Conservation (phyloP, 2,329 filamentous ascomycete genomes). For the Alternaria sp. region DNA sequence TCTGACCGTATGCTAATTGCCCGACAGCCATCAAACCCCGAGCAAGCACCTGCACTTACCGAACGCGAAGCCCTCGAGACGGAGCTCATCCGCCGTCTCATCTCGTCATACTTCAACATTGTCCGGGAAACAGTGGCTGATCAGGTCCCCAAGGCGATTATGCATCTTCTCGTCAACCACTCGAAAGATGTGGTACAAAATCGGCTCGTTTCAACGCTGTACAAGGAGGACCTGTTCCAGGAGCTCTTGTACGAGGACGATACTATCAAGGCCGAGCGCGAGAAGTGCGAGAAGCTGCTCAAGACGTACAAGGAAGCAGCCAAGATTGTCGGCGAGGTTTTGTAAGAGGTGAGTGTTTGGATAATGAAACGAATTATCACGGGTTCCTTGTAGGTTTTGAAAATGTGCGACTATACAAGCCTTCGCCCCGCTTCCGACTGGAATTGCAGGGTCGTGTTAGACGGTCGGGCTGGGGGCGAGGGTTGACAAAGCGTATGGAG, state of each 20-base stretch:
- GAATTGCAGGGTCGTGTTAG: conserved; percentile 5
- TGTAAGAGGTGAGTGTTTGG: conserved; percentile 38
- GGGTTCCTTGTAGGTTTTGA: conserved; percentile 20
- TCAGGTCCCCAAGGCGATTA: conserved; percentile 97
- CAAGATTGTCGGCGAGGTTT: conserved; percentile 96
- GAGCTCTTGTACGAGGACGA: conserved; percentile 98
- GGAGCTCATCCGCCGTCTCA: conserved; percentile 93
- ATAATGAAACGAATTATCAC: conserved; percentile 22
- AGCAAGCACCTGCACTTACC: conserved; percentile 84
- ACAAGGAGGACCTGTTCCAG: conserved; percentile 88
- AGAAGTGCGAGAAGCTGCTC: conserved; percentile 97
- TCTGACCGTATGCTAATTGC: conserved; percentile 28
- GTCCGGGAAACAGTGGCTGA: conserved; percentile 98
- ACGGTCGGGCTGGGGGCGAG: conserved; percentile 1
- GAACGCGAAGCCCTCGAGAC: conserved; percentile 97
- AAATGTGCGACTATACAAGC: conserved; percentile 17
- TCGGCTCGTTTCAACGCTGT: conserved; percentile 91
- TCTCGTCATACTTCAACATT: conserved; percentile 99
- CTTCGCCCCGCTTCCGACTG: conserved; percentile 5
- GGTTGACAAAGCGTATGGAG: conserved; percentile 15
- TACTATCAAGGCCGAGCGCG: conserved; percentile 93
- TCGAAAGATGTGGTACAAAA: conserved; percentile 99
- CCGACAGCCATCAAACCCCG: conserved; percentile 49
- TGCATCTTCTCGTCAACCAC: conserved; percentile 98
- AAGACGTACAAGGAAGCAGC: conserved; percentile 96